Evolutionary conservation across 2,329 filamentous ascomycete genomes (phyloP), one percentile per base, ranked within the genome.

Genomic region (Lachnellula cervina): DNA sequence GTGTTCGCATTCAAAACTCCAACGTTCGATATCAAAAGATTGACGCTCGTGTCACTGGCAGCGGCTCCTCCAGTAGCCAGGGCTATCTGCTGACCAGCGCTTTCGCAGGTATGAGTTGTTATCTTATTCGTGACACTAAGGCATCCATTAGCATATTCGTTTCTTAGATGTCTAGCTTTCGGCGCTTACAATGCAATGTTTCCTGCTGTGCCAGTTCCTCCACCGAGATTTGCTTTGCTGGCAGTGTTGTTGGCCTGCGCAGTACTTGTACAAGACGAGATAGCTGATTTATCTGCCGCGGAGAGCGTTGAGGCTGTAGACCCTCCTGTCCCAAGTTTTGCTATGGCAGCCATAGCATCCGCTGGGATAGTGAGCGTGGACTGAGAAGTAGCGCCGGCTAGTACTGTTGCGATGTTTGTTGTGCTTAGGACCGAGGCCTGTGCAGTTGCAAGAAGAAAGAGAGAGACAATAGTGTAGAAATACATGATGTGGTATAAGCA

Each of bases 21-120:
- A n/a, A 63, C 58, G 54, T 63, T 64, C 37, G 62, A 64, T 37
- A 63, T 65, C 43, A 65, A 56, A 16, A 65, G 55, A 47, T 63
- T 61, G 16, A 59, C 40, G 47, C 17, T 52, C 17, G 63, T 62
- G 49, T 65, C 60, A 19, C 58, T 58, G 6, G 44, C 60, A 3
- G 54, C 23, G 11, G 32, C 45, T 13, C 53, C 53, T 11, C 46
- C 54, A 19, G 47, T 43, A 13, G 40, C 35, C 11, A 58, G 34
- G 7, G 56, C 49, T 21, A 62, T 64, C n/a, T 65, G 60, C 35
- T 62, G 58, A 2, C 56, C 55, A 11, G 60, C 63, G 28, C 44
- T 56, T 43, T 61, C 63, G 46, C 62, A 61, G 11, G 58, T 60
- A 51, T 62, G 59, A 5, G 51, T 62, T 1, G 58, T 58, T n/a